Evolutionary conservation across 306 rosid species (phyloP).

Genomic region (Cucumis cinereus): DNA sequence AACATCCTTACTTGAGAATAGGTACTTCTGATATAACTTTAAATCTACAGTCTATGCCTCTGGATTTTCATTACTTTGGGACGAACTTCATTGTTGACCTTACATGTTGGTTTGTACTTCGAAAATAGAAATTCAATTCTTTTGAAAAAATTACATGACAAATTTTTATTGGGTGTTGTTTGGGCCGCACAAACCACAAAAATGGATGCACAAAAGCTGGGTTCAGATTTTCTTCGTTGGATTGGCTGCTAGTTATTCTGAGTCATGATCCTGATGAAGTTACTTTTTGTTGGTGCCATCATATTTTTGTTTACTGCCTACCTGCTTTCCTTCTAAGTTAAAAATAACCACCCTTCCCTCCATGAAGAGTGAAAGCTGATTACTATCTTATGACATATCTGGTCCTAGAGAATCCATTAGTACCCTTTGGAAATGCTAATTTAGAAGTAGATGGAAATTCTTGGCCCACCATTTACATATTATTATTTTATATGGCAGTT

Average conservation of each 20-base stretch:
- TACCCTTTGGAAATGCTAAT: neutral
- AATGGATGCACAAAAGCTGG: too few species aligned
- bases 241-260: neutral
- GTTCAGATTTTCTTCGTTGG: neutral
- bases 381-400: neutral
- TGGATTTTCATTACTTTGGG: neutral
- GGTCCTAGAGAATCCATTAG: conserved; percentile 11
- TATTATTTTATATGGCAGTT: conserved; percentile 23
- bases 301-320: neutral
- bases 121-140: too few species aligned
- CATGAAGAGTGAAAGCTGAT: neutral
- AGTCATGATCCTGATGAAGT: too few species aligned
- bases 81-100: neutral
- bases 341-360: neutral
- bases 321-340: neutral
- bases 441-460: neutral
- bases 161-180: too few species aligned
- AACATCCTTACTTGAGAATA: conserved; percentile 17
- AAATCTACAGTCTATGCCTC: conserved; percentile 6
- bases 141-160: too few species aligned
- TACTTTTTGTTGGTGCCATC: neutral
- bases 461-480: neutral
- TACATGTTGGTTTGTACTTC: neutral
- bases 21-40: conserved; percentile 29
- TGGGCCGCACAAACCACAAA: too few species aligned